These are phyloP conservation scores for Marsdenia floribunda DNA, from an alignment of 257 asterid species.

Conservation along the genomic window DNA sequence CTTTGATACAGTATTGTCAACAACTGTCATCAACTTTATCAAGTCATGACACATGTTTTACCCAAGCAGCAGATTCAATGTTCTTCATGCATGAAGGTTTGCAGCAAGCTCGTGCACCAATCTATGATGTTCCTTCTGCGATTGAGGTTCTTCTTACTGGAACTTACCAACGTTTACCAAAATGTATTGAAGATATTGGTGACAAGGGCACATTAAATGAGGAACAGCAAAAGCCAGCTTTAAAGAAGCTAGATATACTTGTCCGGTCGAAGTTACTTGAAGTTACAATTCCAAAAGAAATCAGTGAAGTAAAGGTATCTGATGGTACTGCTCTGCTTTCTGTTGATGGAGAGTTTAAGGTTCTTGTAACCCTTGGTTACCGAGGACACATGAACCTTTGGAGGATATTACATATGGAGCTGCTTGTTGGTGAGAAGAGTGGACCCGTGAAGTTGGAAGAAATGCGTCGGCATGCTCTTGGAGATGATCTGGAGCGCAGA, in stretches of 20 bases:
- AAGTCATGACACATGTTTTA: constrained; percentile 93
- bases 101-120: constrained; percentile 99
- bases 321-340: constrained; percentile 87
- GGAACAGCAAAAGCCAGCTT: constrained; percentile 74
- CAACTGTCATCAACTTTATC: constrained; percentile 87
- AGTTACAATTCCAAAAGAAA: constrained; percentile 76
- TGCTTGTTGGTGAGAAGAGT: constrained; percentile 89
- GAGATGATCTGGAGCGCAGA: constrained; percentile 97
- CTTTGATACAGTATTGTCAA: constrained; percentile 83
- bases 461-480: constrained; percentile 84
- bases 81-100: constrained; percentile 98
- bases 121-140: constrained; percentile 96
- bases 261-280: constrained; percentile 89
- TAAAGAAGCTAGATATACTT: constrained; percentile 76
- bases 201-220: constrained; percentile 57
- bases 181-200: constrained; percentile 90
- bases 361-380: constrained; percentile 94
- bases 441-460: constrained; percentile 87
- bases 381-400: constrained; percentile 95
- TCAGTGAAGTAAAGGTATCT: constrained; percentile 61
- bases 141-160: constrained; percentile 85
- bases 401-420: constrained; percentile 95
- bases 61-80: constrained; percentile 98
- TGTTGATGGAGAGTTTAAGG: constrained; percentile 93
- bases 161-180: constrained; percentile 75